Base-by-base conservation (phyloP, 2,329 filamentous ascomycete genomes). In the Ophiostoma piceae region DNA sequence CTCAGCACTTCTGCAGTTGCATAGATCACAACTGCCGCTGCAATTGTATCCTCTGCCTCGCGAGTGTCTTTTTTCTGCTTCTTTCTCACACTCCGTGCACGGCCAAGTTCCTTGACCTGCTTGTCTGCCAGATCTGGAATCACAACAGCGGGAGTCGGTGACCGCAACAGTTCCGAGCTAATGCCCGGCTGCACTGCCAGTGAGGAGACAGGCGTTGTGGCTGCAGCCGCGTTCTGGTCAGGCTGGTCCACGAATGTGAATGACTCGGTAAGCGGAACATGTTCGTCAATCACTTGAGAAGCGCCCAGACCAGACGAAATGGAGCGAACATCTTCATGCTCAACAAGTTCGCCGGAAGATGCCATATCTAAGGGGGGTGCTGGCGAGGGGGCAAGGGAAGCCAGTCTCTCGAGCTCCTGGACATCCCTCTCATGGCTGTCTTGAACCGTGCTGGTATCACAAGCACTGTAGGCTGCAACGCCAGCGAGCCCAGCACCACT, bases 1-100 rank as follows among this genome's bases (percentile, higher is more conserved):
- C 80, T 83, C 70, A 85, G 75, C 62, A 79, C 80, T 71, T 83
- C 82, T 43, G 80, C 83, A 9, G 84, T 80, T 54, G 85, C 84
- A 72, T 84, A 84, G 26, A 86, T 81, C 32, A 85, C 80, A 32
- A 85, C 84, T 16, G 83, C 84, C 43, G 84, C 82, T 43, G 84
- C 84, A 41, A 86, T 77, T 43, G 82, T 80, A 71, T 86, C 85
- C 75, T 87, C 84, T 19, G 81, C 82, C 19, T 81, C 77, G 51
- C 79, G 80, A 43, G 83, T 77, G n/a, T 79, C 79, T 71, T 81
- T 77, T 71, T 79, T 82, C 69, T 81, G 79, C 73, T 81, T 82
- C 68, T 81, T 81, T 69, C 79, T 80, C 22, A 84, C 74, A 66
- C 80, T 83, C 69, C 78, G 80, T 29, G 78, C 79, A 65, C 81